A percentile compares a stretch with the other conserved stretches of the same genome.
These are phyloP conservation scores for Debaryomycetaceae sp. DNA, from an alignment of 1,139 yeast genomes.

Conservation along the genomic window DNA sequence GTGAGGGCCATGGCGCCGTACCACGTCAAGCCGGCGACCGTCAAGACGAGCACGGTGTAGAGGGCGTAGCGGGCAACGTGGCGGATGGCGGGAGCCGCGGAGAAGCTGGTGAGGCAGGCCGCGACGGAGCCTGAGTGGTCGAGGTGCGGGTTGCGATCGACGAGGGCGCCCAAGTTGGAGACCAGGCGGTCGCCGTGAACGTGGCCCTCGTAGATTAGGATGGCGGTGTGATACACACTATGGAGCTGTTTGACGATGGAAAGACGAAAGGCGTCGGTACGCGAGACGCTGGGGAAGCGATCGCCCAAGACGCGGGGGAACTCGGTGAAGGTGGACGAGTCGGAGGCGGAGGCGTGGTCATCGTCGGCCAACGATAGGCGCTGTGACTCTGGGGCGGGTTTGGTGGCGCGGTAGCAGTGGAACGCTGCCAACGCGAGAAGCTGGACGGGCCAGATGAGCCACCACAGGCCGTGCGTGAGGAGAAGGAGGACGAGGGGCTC, in stretches of 20 bases:
- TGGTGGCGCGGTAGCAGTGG: conserved; percentile 17
- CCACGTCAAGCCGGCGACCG: conserved; percentile 79
- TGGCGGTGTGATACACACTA: conserved; percentile 40
- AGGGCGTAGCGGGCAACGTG: conserved; percentile 37
- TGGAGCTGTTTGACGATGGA: conserved; percentile 39
- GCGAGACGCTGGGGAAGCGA: conserved; percentile 1
- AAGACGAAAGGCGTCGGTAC: conserved; percentile 26
- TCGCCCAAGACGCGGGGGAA: background rate
- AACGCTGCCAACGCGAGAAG: conserved; percentile 35
- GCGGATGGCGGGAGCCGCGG: conserved; percentile 33
- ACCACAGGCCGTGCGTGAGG: conserved; percentile 76
- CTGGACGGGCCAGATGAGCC: conserved; percentile 65
- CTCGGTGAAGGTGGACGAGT: background rate
- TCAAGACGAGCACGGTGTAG: conserved; percentile 46
- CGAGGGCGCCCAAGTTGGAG: conserved; percentile 19
- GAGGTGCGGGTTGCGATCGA: conserved; percentile 32
- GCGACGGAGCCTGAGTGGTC: conserved; percentile 27
- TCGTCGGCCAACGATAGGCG: background rate
- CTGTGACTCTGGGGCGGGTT: background rate
- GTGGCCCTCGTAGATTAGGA: conserved; percentile 33
- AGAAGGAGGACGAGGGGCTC: conserved; percentile 63
- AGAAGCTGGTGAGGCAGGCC: conserved; percentile 25
- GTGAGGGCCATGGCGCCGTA: conserved; percentile 74
- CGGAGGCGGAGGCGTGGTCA: background rate
- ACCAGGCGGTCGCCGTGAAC: conserved; percentile 26